A percentile compares a stretch with the other conserved stretches of the same genome.
Conservation (phyloP, 208 protist genomes). For the Trypanosoma congolense region DNA sequence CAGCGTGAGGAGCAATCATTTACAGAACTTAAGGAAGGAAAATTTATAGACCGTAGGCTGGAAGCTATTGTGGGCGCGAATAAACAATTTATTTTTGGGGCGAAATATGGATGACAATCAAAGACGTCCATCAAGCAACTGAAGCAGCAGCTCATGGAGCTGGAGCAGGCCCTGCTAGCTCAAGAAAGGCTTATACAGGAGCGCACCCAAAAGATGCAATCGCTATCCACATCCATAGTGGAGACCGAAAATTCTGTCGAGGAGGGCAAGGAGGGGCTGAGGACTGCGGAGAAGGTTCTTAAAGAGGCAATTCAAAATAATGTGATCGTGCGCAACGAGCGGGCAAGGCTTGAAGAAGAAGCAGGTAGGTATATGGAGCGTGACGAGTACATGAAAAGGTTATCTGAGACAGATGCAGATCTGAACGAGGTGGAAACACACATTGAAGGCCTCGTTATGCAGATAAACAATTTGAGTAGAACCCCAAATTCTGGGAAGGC, state of each 20-base stretch:
- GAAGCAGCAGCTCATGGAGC: conserved; percentile 32
- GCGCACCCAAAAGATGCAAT: conserved; percentile 12
- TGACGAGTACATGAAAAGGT: conserved; percentile 55
- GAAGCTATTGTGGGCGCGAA: no score
- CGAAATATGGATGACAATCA: conserved; percentile 20
- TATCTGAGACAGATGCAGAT: conserved; percentile 45
- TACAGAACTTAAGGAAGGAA: no score
- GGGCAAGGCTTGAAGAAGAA: conserved; percentile 7
- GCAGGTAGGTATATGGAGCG: conserved; percentile 20
- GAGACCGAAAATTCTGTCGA: conserved; percentile 22
- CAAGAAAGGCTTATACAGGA: conserved; percentile 20
- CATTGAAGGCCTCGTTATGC: conserved; percentile 31
- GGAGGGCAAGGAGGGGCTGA: conserved; percentile 20
- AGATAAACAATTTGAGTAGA: conserved; percentile 40
- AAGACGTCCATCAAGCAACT: conserved; percentile 33
- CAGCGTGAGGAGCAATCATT: no score
- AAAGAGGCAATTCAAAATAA: conserved; percentile 24
- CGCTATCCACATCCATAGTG: conserved; percentile 15
- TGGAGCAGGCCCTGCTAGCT: conserved; percentile 34
- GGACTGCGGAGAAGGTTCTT: conserved; percentile 13
- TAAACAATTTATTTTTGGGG: no score
- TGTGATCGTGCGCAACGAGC: conserved; percentile 36
- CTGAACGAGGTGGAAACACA: conserved; percentile 39
- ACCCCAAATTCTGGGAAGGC: conserved; percentile 28
- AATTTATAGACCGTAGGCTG: no score